These are phyloP conservation scores for Helminthosporium solani DNA, from an alignment of 2,329 filamentous ascomycete genomes.

Conservation along the genomic window DNA sequence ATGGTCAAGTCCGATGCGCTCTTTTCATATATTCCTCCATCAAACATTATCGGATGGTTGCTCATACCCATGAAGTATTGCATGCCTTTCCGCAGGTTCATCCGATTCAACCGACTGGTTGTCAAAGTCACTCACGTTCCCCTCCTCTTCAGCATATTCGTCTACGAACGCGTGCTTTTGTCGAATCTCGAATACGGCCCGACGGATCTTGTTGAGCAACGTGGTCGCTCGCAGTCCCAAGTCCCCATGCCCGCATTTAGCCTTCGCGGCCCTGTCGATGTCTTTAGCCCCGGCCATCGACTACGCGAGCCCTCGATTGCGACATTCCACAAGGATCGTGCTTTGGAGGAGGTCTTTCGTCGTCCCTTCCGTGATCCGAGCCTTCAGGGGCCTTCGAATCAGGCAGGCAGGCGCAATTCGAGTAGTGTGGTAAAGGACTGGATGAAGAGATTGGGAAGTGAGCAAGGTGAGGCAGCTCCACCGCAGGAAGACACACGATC, in stretches of 20 bases:
- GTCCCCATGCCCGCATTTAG: conserved; percentile 51
- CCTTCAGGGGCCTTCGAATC: conserved; percentile 28
- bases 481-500: conserved; percentile 62
- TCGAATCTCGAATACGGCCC: conserved; percentile 76
- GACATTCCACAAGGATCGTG: conserved; percentile 85
- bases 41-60: conserved; percentile 88
- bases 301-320: conserved; percentile 83
- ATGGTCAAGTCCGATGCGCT: conserved; percentile 98
- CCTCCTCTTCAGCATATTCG: conserved; percentile 79
- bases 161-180: conserved; percentile 81
- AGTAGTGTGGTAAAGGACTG: conserved; percentile 82
- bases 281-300: conserved; percentile 70
- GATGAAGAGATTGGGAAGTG: conserved; percentile 71
- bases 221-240: conserved; percentile 60
- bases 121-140: conserved; percentile 93
- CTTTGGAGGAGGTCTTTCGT: conserved; percentile 87
- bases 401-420: conserved; percentile 65
- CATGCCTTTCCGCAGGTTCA: conserved; percentile 77
- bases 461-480: conserved; percentile 54
- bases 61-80: conserved; percentile 79
- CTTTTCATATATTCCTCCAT: conserved; percentile 89
- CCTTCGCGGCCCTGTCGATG: conserved; percentile 46
- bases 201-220: conserved; percentile 79
- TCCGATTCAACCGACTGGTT: conserved; percentile 82
- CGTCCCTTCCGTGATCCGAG: conserved; percentile 62